These are phyloP conservation scores for Sporothrix dimorphospora DNA, from an alignment of 2,329 filamentous ascomycete species.

Conservation along the genomic window DNA sequence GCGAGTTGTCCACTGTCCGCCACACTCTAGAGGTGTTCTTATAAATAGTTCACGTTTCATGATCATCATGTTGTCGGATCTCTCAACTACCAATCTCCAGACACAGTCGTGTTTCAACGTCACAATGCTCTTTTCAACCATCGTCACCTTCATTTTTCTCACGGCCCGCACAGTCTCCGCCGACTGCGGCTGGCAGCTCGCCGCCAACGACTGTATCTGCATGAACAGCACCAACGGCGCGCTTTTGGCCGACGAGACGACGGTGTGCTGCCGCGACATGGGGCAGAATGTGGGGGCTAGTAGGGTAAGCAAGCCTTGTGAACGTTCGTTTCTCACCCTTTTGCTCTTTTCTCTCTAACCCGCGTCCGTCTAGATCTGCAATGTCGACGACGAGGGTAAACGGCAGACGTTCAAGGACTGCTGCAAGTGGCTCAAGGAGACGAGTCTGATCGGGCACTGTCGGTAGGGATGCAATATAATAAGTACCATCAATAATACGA, in stretches of 20 bases:
- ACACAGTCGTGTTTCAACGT: too few relatives aligned
- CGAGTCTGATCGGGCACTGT: conserved; percentile 30
- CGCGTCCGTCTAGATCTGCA: conserved; percentile 11
- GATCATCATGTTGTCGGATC: too few relatives aligned
- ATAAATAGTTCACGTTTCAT: neutral
- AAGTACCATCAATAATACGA: neutral
- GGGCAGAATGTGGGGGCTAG: neutral
- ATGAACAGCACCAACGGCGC: conserved; percentile 29
- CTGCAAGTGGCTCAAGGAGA: conserved; percentile 30
- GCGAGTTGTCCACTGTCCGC: too few relatives aligned
- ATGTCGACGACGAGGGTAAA: conserved; percentile 19
- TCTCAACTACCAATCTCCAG: too few relatives aligned
- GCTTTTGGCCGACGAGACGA: conserved; percentile 24
- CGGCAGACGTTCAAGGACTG: conserved; percentile 32
- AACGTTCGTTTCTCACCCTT: neutral
- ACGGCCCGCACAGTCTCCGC: neutral
- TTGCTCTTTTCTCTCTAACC: neutral
- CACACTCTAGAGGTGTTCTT: too few relatives aligned
- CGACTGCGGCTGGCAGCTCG: conserved; percentile 29
- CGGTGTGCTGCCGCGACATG: conserved; percentile 16
- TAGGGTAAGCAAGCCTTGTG: neutral
- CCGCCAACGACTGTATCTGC: conserved; percentile 31
- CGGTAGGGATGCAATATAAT: conserved; percentile 2
- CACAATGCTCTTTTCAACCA: neutral
- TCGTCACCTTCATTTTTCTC: neutral